These are phyloP conservation scores for Psilocybe tampanensis DNA, from an alignment of 768 basidiomycete genomes.

Conservation along the genomic window DNA sequence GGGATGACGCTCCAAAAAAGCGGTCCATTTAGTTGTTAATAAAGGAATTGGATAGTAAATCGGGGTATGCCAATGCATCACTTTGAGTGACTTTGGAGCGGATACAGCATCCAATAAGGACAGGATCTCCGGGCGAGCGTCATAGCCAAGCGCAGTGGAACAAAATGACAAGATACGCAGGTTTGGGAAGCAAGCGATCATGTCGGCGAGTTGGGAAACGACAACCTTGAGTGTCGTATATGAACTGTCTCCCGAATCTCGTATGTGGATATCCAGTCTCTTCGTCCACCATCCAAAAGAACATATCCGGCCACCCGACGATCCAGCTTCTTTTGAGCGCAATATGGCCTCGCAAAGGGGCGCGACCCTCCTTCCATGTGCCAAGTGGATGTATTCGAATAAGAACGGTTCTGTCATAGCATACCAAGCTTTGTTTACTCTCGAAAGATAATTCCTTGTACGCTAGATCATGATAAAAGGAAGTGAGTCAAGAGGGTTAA, in stretches of 20 bases:
- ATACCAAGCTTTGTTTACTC: conserved; percentile 26
- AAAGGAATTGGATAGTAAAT: not conserved
- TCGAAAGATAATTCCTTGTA: conserved; percentile 19
- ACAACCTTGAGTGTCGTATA: too few species aligned
- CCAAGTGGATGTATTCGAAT: conserved; percentile 23
- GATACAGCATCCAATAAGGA: conserved; percentile 7
- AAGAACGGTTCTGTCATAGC: conserved; percentile 20
- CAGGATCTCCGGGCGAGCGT: not conserved
- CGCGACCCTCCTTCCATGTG: conserved; percentile 10
- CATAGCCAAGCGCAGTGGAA: conserved; percentile 5
- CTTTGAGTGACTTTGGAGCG: conserved; percentile 14
- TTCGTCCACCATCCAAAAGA: conserved; percentile 25
- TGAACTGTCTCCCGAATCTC: too few species aligned
- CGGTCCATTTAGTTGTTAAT: conserved; percentile 7
- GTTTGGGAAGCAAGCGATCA: conserved; percentile 18
- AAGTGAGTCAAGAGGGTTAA: too few species aligned
- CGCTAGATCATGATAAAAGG: too few species aligned
- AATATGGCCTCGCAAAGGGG: conserved; percentile 11
- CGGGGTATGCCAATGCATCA: conserved; percentile 20
- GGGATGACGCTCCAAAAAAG: conserved; percentile 16
- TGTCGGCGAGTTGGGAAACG: conserved; percentile 13
- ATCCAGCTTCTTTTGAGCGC: not conserved
- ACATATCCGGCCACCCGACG: not conserved
- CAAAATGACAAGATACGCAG: conserved; percentile 23
- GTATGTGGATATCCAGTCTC: conserved; percentile 22